Percentiles rank a stretch among this genome's conserved stretches.
Evolutionary conservation across 2,329 filamentous ascomycete genomes (phyloP).

Genomic region (Cladophialophora bantiana): DNA sequence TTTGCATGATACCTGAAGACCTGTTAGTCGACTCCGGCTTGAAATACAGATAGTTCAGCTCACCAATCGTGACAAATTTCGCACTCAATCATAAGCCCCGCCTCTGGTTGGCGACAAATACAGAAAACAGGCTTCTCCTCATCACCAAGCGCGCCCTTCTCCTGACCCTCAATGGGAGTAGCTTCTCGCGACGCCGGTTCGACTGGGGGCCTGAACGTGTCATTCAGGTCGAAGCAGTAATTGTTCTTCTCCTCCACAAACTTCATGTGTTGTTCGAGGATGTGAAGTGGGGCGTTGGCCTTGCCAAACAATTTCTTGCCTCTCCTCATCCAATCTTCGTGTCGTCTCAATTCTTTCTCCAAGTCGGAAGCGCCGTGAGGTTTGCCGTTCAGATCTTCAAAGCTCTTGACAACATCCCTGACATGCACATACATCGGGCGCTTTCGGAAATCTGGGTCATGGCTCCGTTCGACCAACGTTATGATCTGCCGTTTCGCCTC

Average conservation of each 20-base stretch:
- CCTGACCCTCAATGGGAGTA: constrained; percentile 62
- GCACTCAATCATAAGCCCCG: constrained; percentile 99
- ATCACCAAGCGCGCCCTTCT: constrained; percentile 62
- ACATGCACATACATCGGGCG: constrained; percentile 89
- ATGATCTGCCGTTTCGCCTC: constrained; percentile 90
- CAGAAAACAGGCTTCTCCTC: constrained; percentile 84
- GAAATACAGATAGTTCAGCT: constrained; percentile 46
- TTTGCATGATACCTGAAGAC: constrained; percentile 87
- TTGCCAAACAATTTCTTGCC: constrained; percentile 98
- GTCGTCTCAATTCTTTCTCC: constrained; percentile 90
- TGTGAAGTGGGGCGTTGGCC: constrained; percentile 94
- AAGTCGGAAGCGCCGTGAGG: constrained; percentile 89
- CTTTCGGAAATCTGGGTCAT: constrained; percentile 74
- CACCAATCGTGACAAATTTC: constrained; percentile 97
- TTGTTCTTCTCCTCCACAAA: constrained; percentile 88
- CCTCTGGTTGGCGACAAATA: constrained; percentile 90
- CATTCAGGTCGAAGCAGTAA: constrained; percentile 88
- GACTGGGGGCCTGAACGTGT: constrained; percentile 86
- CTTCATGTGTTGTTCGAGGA: constrained; percentile 92
- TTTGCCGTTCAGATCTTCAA: constrained; percentile 91
- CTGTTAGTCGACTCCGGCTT: constrained; percentile 41
- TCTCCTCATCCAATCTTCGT: constrained; percentile 99
- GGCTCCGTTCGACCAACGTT: constrained; percentile 79
- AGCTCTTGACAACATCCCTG: constrained; percentile 83
- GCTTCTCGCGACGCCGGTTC: constrained; percentile 90